Percentiles rank a stretch among this genome's conserved stretches.
phyloP scores from a whole-genome alignment of 495 filamentous ascomycete genomes.

The Poronia punctata region DNA sequence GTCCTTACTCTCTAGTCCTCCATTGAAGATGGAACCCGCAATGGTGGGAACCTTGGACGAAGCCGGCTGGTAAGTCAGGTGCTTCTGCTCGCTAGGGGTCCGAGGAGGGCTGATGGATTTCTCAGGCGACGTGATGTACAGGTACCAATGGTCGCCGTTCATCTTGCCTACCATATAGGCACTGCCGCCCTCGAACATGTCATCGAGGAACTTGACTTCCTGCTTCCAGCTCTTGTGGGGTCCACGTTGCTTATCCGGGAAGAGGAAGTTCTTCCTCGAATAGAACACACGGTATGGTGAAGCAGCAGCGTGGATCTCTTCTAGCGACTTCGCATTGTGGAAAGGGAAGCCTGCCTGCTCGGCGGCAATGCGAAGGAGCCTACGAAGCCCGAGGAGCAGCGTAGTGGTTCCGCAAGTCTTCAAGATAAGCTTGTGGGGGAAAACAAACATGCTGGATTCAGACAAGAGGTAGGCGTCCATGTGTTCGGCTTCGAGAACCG shows the following conservation, averaged over 20 bases:
- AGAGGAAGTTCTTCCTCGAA: constrained; percentile 96
- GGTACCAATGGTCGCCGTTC: constrained; percentile 99
- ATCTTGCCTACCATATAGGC: constrained; percentile 99
- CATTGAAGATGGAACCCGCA: constrained; percentile 50
- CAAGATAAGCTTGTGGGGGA: constrained; percentile 95
- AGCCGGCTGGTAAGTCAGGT: constrained; percentile 25
- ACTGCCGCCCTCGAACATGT: constrained; percentile 83
- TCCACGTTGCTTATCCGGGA: constrained; percentile 87
- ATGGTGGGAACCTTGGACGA: constrained; percentile 52
- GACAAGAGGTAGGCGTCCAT: constrained; percentile 96
- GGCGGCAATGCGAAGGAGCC: constrained; percentile 85
- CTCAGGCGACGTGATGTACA: constrained; percentile 88
- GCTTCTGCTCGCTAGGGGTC: constrained; percentile 51
- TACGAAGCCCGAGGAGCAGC: constrained; percentile 76
- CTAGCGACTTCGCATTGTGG: constrained; percentile 37
- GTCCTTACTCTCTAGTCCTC: constrained; percentile 49
- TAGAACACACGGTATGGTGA: constrained; percentile 96
- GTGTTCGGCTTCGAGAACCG: constrained; percentile 87
- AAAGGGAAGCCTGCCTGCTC: constrained; percentile 78
- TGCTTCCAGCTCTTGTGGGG: constrained; percentile 97
- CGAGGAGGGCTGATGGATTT: constrained; percentile 75
- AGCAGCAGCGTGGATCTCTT: constrained; percentile 62
- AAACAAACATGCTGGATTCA: constrained; percentile 99
- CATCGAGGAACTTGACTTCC: constrained; percentile 86
- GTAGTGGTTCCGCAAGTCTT: constrained; percentile 99